Base-by-base conservation (phyloP, 345 rosid species). In the Euclidium syriacum region DNA sequence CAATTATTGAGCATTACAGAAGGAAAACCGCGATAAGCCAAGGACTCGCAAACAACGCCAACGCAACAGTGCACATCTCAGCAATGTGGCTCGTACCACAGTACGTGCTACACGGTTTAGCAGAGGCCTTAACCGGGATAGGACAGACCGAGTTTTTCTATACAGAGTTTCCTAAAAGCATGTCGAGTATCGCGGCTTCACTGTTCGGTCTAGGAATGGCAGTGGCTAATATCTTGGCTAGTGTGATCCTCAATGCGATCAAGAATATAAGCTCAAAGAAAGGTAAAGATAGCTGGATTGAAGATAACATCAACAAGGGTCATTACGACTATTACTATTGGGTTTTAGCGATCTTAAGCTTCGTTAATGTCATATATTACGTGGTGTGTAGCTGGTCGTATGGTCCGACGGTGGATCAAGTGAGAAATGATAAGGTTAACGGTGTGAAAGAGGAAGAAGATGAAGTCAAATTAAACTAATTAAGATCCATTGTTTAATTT, bases 81-180 rank as follows among this genome's bases (percentile, higher is more conserved):
- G 96, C 89, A 4, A 69, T 84, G 85, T 87, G 98, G 94, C 83
- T 87, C 1, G 80, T 82, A 18, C 95, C 89, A 2, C 86, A 80
- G 34, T 74, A 77, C 29, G 71, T 75, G 49, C 20, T 91, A 55
- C 68, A 66, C 12, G 98, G 96, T 20, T 50, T 91, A 2, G 87
- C 95, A 0, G 95, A 87, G 74, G 95, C 94, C n/a, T 78, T 91
- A 24, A 75, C 67, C 7, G 86, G 78, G 5, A 84, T 91, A 30
- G 95, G 84, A 25, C 95, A 84, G 59, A 85, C 85, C 0, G 95
- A 87, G 72, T 87, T 87, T 67, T 91, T 70, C 76, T 87, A 91
- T 25, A 66, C 81, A 0, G 94, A 91, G 80, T 73, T 91, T 61
- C 98, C 98, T 0, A 84, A 83, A 67, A 77, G 79, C 54, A 87